Conservation (phyloP, 257 asterid species). For the Salvia rosmarinus region DNA sequence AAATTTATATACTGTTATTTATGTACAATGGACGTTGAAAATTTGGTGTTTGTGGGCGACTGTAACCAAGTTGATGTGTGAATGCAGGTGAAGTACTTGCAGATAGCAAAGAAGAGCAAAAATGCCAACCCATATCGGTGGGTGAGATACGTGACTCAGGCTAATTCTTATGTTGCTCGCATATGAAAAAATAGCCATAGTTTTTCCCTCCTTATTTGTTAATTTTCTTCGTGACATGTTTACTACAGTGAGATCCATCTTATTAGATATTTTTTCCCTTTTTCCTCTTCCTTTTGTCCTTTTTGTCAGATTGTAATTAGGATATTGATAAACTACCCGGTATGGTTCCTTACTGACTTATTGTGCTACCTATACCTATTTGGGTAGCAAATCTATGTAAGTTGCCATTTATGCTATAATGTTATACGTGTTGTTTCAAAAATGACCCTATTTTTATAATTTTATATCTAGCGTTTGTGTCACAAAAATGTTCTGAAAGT, state of each 20-base stretch:
- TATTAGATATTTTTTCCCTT: background rate
- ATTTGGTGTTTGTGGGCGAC: background rate
- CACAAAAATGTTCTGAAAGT: no score
- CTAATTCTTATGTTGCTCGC: constrained; percentile 98
- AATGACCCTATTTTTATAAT: no score
- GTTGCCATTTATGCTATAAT: no score
- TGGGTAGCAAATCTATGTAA: no score
- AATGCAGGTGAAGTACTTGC: constrained; percentile 89
- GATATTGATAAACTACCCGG: background rate
- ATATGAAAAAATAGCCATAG: constrained; percentile 28
- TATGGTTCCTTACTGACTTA: no score
- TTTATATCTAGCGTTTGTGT: no score
- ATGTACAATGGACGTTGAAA: no score
- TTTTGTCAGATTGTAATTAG: background rate
- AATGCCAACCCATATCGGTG: constrained; percentile 87
- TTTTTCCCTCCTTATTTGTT: no score
- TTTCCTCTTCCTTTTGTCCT: background rate
- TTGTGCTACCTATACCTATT: no score
- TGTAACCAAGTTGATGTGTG: constrained; percentile 20
- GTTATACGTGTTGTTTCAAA: no score
- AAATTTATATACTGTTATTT: no score
- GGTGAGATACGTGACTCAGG: constrained; percentile 97
- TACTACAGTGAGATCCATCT: constrained; percentile 1
- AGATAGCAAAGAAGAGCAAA: constrained; percentile 85
- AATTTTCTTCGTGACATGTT: constrained; percentile 1